Conservation (phyloP, 768 basidiomycete genomes). For the Zangia roseola region DNA sequence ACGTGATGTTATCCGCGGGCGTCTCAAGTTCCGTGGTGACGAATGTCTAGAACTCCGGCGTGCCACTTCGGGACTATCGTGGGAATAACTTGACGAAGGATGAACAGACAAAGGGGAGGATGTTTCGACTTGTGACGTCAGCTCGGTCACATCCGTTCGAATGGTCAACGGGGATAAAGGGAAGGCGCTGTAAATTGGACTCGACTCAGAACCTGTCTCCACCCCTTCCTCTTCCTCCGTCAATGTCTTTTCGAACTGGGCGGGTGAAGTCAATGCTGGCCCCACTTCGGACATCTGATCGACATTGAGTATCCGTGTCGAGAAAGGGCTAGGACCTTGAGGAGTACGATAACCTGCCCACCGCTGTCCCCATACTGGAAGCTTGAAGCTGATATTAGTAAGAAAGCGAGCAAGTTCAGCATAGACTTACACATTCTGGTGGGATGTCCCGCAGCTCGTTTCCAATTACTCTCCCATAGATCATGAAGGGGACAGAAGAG, state of each 20-base stretch:
- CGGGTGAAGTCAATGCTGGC: constrained; percentile 18
- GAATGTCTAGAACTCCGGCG: neutral
- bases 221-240: constrained; percentile 21
- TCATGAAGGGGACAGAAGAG: constrained; percentile 19
- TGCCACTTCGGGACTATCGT: neutral
- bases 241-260: constrained; percentile 18
- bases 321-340: constrained; percentile 27
- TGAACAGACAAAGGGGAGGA: neutral
- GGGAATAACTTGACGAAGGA: neutral
- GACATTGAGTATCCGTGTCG: constrained; percentile 17
- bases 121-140: neutral
- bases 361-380: constrained; percentile 34
- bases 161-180: constrained; percentile 10
- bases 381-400: constrained; percentile 18
- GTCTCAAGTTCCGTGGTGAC: constrained; percentile 2
- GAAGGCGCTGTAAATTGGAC: constrained; percentile 6
- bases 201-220: constrained; percentile 13
- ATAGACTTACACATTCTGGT: constrained; percentile 25
- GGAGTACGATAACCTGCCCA: constrained; percentile 25
- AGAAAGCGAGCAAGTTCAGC: neutral
- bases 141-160: constrained; percentile 1
- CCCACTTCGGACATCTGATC: constrained; percentile 23
- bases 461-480: constrained; percentile 30
- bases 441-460: constrained; percentile 31
- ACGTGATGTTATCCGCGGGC: neutral